Evolutionary conservation across 164 flowering plant species (phyloP), one percentile per base, ranked within the genome.

Genomic region (Platanus orientalis): DNA sequence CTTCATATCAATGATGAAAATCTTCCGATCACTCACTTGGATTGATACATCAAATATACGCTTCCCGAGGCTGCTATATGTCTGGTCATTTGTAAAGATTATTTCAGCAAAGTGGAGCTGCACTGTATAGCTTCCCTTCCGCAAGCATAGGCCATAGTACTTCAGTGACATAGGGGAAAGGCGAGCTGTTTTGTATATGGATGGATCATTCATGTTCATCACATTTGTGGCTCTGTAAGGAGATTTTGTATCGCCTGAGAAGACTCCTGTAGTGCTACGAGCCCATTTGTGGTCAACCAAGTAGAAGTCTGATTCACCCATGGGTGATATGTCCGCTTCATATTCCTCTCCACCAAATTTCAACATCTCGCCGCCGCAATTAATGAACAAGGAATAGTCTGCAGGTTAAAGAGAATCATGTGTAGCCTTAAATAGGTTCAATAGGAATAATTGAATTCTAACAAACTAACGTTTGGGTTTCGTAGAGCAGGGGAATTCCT

Each of bases 341-440:
- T 89, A 89, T 1, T 63, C 68, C 30, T 80, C 66, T 11, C 79
- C 81, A 1, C 69, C 83, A 45, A 64, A 40, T 0, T 27, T 32
- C 39, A 67, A 30, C 10, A 49, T 21, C 25, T 24, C 2, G 34
- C 96, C 98, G 61, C 98, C 98, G 70, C 94, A 89, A 47, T 92
- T 87, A 14, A 92, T 80, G 66, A 80, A 89, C 57, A 89, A 59
- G 25, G 87, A 73, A 77, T 78, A 64, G 27, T 75, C 96, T 89
- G 83, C 69, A 81, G 14, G 36, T 29, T 24, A 29, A 66, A 11
- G n/a, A 29, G 21, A 53, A 58, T 51, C 17, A 42, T 10, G 42
- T 19, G 23, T n/a, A 49, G 9, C 34, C 44, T 6, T 32, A 32
- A 57, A n/a, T n/a, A n/a, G n/a, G n/a, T n/a, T 12, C 25, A 28